Evolutionary conservation across 2,329 filamentous ascomycete species (phyloP), one percentile per base, ranked within the genome.

Genomic region (Aspergillus vadensis): DNA sequence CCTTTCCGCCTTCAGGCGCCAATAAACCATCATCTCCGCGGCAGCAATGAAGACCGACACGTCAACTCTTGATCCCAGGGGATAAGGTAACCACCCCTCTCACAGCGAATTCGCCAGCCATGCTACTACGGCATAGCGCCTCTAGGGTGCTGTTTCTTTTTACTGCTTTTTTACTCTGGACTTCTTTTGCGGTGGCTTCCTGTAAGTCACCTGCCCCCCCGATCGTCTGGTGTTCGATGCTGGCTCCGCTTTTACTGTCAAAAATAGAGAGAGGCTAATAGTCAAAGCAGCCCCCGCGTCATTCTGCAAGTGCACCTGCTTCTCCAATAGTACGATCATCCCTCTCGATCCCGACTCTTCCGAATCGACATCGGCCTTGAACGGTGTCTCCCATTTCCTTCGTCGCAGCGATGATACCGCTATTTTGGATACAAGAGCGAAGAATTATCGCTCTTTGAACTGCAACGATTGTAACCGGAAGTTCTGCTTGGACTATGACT

Each of bases 301-400:
- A 60, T 90, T 89, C 76, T 90, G 87, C 83, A 90, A 89, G 84
- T 90, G 87, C 73, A 88, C 86, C 59, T 89, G 87, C 74, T 86
- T 86, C 76, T 81, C 82, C 54, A 89, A 89, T 72, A 86, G 83
- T 76, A 88, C 86, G 57, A 88, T 90, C 55, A 88, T 90, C 65
- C 83, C 86, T 17, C 83, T 89, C 59, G 82, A 86, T 63, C 79
- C 81, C 8, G 60, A 60, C 36, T 71, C 71, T 32, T 65, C 69
- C 17, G 63, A 69, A 47, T 63, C 67, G 10, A 12, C 14, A 5
- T 60, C 62, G 17, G 64, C 68, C 12, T 56, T 67, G 30, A 58
- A 70, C 44, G 65, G 67, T 61, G 60, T 64, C 44, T 58, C 69
- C 48, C 64, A 65, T n/a, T 56, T 70, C 32, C 56, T 65, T 53